Conservation (phyloP, 441 rosid species). For the Sinapis alba region DNA sequence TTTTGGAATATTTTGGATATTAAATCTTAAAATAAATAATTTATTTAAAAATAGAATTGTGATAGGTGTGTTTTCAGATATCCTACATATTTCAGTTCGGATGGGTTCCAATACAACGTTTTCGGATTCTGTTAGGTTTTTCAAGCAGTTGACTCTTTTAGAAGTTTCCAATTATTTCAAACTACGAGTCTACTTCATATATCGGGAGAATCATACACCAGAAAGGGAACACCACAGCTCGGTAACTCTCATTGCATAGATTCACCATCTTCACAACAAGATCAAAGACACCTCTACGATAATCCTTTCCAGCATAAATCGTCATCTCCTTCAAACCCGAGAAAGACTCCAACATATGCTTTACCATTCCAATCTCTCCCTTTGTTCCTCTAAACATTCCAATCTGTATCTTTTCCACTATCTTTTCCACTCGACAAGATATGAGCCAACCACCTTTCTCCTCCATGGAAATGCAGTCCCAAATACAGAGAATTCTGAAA, state of each 20-base stretch:
- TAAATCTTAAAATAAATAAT: not conserved
- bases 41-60: not conserved
- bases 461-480: not conserved
- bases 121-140: not conserved
- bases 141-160: too few relatives aligned
- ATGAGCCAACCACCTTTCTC: not conserved
- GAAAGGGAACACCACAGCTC: not conserved
- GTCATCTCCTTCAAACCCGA: not conserved
- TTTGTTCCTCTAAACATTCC: not conserved
- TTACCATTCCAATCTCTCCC: not conserved
- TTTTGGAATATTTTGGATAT: not conserved
- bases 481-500: not conserved
- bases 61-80: not conserved
- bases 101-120: not conserved
- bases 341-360: not conserved
- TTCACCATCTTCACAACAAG: not conserved
- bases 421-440: not conserved
- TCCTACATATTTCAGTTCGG: not conserved
- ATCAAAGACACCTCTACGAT: not conserved
- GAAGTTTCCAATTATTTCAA: not conserved
- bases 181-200: not conserved
- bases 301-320: not conserved
- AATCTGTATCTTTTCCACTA: not conserved
- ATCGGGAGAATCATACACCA: not conserved
- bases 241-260: not conserved